phyloP scores from a whole-genome alignment of 495 filamentous ascomycete genomes.

The Hyaloscypha hepaticicola region DNA sequence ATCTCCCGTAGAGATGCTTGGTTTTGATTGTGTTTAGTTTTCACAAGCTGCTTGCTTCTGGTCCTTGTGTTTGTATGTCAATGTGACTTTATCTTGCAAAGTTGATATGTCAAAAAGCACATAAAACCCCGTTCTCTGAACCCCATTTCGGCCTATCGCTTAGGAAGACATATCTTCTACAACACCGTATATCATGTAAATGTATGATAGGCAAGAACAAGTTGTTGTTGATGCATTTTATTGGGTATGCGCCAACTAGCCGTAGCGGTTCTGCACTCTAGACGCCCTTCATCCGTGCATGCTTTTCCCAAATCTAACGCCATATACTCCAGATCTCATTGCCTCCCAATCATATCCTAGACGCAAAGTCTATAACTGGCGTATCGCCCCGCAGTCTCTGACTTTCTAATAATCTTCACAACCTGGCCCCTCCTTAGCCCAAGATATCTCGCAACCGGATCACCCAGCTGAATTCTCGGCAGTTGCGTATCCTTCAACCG shows the following conservation, averaged over 20 bases:
- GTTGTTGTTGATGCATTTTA: neutral
- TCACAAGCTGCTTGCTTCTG: too few species aligned
- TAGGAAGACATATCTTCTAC: neutral
- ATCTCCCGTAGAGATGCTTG: neutral
- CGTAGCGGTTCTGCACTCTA: neutral
- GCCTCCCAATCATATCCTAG: constrained; percentile 31
- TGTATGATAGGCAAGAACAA: neutral
- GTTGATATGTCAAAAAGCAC: too few species aligned
- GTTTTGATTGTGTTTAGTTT: neutral
- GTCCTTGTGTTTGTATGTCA: too few species aligned
- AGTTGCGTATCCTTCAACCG: constrained; percentile 95
- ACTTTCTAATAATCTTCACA: constrained; percentile 92
- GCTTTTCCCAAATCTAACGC: constrained; percentile 2
- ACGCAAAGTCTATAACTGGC: constrained; percentile 66
- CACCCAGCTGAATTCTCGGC: constrained; percentile 84
- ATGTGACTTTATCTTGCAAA: too few species aligned
- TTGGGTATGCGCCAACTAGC: neutral
- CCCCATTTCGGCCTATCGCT: too few species aligned
- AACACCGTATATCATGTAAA: neutral
- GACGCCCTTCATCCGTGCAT: neutral
- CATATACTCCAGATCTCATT: neutral
- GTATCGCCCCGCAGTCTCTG: constrained; percentile 76
- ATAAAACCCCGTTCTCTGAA: too few species aligned
- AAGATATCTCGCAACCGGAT: constrained; percentile 90
- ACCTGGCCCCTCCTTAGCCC: constrained; percentile 92